A percentile compares a stretch with the other conserved stretches of the same genome.
These are phyloP conservation scores for Salix suchowensis DNA, from an alignment of 345 rosid genomes.

Conservation along the genomic window DNA sequence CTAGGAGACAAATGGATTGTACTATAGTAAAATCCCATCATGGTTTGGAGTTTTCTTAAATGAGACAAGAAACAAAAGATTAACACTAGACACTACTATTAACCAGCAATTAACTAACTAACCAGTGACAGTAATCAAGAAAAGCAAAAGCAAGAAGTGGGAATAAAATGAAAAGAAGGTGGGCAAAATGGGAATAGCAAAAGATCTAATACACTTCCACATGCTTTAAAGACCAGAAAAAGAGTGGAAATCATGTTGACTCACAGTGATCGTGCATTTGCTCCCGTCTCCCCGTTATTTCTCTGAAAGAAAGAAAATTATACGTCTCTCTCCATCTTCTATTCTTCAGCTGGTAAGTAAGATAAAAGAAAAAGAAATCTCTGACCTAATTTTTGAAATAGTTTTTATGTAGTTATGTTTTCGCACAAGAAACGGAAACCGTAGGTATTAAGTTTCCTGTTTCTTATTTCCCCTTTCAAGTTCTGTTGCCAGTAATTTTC, in stretches of 20 bases:
- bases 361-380: background rate
- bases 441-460: background rate
- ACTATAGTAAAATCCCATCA: too few relatives aligned
- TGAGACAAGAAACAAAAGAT: background rate
- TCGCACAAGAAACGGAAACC: background rate
- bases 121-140: background rate
- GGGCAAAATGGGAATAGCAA: slow-evolving; percentile 27
- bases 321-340: background rate
- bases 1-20: too few relatives aligned
- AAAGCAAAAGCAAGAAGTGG: background rate
- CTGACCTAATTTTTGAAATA: background rate
- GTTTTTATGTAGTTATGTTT: background rate
- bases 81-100: background rate
- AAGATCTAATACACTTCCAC: slow-evolving; percentile 29
- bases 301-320: background rate
- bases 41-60: too few relatives aligned
- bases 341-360: slow-evolving; percentile 18
- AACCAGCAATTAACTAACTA: background rate
- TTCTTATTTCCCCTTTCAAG: background rate
- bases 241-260: slow-evolving; percentile 47
- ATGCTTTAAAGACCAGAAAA: slow-evolving; percentile 21
- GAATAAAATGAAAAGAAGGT: background rate
- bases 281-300: slow-evolving; percentile 29
- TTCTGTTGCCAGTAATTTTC: background rate
- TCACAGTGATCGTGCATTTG: slow-evolving; percentile 31